A percentile compares a stretch with the other conserved stretches of the same genome.
Evolutionary conservation across 1,139 yeast genomes (phyloP).

Genomic region (Blastobotrys serpentis): DNA sequence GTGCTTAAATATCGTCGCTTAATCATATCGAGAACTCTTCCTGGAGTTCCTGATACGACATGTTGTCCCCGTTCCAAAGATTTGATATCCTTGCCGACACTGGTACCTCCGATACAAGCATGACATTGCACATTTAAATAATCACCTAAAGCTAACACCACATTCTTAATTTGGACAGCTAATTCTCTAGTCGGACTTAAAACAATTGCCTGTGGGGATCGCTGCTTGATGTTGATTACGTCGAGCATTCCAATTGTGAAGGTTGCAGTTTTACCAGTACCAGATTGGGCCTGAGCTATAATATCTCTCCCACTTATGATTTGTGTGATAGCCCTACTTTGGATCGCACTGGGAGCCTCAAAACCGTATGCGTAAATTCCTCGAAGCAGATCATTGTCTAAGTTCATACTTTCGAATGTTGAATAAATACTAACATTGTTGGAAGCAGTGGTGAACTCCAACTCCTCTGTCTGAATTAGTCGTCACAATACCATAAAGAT

Average conservation of each 20-base stretch:
- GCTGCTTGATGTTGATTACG: slow-evolving; percentile 62
- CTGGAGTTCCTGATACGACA: slow-evolving; percentile 98
- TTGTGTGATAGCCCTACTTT: slow-evolving; percentile 96
- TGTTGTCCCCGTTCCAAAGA: slow-evolving; percentile 93
- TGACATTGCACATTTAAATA: slow-evolving; percentile 93
- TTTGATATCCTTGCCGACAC: slow-evolving; percentile 85
- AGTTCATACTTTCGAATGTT: slow-evolving; percentile 73
- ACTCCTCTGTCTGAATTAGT: slow-evolving; percentile 33
- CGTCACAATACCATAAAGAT: neutral
- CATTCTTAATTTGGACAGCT: slow-evolving; percentile 97
- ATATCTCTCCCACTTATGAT: slow-evolving; percentile 96
- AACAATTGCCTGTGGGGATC: slow-evolving; percentile 71
- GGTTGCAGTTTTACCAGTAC: slow-evolving; percentile 99
- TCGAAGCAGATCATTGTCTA: slow-evolving; percentile 52
- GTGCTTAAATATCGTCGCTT: slow-evolving; percentile 90
- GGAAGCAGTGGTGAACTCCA: slow-evolving; percentile 62
- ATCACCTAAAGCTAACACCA: slow-evolving; percentile 88
- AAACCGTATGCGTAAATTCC: slow-evolving; percentile 96
- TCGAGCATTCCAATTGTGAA: slow-evolving; percentile 96
- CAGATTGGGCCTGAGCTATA: slow-evolving; percentile 98
- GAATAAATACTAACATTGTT: slow-evolving; percentile 38
- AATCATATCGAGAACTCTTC: slow-evolving; percentile 97
- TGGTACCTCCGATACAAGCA: slow-evolving; percentile 98
- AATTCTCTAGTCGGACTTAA: slow-evolving; percentile 99
- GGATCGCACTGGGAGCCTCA: slow-evolving; percentile 96